Conservation (phyloP, 2,329 filamentous ascomycete genomes). For the Cryphonectria naterciae region DNA sequence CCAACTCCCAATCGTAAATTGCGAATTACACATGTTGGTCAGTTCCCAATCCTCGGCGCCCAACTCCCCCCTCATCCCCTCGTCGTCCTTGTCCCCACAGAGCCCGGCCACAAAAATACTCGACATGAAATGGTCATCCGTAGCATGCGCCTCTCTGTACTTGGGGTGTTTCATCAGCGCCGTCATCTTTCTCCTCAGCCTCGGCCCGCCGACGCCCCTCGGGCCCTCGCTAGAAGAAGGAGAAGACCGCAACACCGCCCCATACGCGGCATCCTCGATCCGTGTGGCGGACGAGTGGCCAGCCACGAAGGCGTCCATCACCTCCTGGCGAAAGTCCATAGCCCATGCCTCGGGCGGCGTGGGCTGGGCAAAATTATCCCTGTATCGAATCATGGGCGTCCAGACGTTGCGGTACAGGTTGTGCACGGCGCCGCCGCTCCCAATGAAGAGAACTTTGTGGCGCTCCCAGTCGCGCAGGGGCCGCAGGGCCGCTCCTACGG, state of each 20-base stretch:
- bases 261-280: constrained; percentile 29
- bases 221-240: neutral
- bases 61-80: constrained; percentile 45
- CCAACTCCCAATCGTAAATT: constrained; percentile 57
- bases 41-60: constrained; percentile 69
- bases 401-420: constrained; percentile 72
- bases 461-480: constrained; percentile 54
- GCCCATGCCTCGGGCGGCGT: constrained; percentile 63
- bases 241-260: constrained; percentile 24
- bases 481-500: constrained; percentile 60
- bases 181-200: constrained; percentile 57
- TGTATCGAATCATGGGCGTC: constrained; percentile 65
- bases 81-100: constrained; percentile 52
- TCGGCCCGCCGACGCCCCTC: constrained; percentile 49
- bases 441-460: constrained; percentile 58
- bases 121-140: constrained; percentile 73
- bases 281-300: constrained; percentile 37
- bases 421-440: constrained; percentile 67
- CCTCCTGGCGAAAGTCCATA: constrained; percentile 67
- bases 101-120: constrained; percentile 66
- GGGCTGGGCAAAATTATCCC: constrained; percentile 65
- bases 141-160: constrained; percentile 69
- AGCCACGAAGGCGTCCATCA: constrained; percentile 62
- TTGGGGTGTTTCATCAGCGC: constrained; percentile 70
- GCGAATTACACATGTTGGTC: constrained; percentile 66